These are phyloP conservation scores for Ustilago crameri DNA, from an alignment of 1,284 basidiomycete species.

Conservation along the genomic window DNA sequence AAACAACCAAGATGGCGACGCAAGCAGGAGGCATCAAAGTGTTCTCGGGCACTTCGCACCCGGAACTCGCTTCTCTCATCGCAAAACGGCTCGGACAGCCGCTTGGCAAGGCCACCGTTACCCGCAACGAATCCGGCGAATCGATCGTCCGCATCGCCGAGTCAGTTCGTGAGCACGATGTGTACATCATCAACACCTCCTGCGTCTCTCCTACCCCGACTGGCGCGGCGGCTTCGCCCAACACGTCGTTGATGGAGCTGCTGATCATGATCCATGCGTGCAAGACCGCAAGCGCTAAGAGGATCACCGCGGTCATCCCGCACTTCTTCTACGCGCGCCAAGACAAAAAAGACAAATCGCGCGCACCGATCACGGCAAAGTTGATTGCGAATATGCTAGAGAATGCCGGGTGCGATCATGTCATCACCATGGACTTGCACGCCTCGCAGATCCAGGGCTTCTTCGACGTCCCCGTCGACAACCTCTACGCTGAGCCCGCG, in stretches of 20 bases:
- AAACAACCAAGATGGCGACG: conserved; percentile 21
- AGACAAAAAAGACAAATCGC: conserved; percentile 99
- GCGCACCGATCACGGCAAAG: conserved; percentile 98
- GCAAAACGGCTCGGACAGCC: conserved; percentile 74
- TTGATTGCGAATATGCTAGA: conserved; percentile 99
- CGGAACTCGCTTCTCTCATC: conserved; percentile 92
- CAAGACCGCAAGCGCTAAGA: conserved; percentile 83
- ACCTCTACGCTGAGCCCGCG: conserved; percentile 98
- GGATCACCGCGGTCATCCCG: conserved; percentile 87
- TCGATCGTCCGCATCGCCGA: conserved; percentile 90
- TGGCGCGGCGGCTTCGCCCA: conserved; percentile 50
- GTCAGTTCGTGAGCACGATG: conserved; percentile 96
- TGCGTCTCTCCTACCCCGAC: conserved; percentile 74
- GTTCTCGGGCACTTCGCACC: conserved; percentile 73
- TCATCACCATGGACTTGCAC: conserved; percentile 73
- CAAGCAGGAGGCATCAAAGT: conserved; percentile 44
- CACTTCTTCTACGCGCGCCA: conserved; percentile 71
- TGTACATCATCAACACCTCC: conserved; percentile 98
- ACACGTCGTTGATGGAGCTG: conserved; percentile 89
- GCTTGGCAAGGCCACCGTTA: conserved; percentile 75
- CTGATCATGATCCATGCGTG: conserved; percentile 99
- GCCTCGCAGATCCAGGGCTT: conserved; percentile 78
- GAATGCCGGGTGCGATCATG: conserved; percentile 96
- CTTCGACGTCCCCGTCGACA: conserved; percentile 99
- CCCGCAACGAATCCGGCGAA: conserved; percentile 90